Conservation (phyloP, 2,329 filamentous ascomycete genomes). For the Calonectria fujianensis region DNA sequence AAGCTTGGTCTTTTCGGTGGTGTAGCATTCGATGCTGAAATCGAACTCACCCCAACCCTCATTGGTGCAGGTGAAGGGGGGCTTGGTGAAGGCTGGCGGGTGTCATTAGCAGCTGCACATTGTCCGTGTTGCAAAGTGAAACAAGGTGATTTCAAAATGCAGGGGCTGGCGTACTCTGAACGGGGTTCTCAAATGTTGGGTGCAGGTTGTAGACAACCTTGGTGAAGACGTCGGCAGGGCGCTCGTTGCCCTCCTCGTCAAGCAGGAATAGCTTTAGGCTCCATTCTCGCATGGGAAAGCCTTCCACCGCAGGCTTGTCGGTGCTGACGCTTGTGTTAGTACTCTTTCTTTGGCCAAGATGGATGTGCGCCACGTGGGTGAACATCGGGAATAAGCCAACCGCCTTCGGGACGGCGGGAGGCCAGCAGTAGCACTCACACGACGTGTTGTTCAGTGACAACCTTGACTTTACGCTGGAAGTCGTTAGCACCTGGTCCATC, state of each 20-base stretch:
- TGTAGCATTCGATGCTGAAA: conserved; percentile 89
- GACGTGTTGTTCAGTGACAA: conserved; percentile 93
- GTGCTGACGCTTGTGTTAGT: conserved; percentile 65
- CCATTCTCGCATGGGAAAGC: conserved; percentile 95
- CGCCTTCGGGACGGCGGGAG: conserved; percentile 18
- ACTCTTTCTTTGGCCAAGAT: conserved; percentile 6
- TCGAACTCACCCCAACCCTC: conserved; percentile 99
- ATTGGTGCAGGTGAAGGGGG: conserved; percentile 92
- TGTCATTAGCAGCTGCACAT: conserved; percentile 43
- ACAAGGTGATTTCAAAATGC: conserved; percentile 12
- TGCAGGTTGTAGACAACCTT: conserved; percentile 96
- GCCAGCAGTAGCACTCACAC: conserved; percentile 77
- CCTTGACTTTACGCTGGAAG: conserved; percentile 89
- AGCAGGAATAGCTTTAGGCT: conserved; percentile 89
- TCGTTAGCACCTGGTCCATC: conserved; percentile 53
- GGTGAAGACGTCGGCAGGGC: conserved; percentile 89
- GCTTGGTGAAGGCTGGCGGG: conserved; percentile 82
- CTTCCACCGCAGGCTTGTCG: conserved; percentile 87
- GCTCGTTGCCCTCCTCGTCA: conserved; percentile 89
- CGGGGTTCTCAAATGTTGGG: conserved; percentile 91
- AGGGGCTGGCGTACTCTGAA: conserved; percentile 81
- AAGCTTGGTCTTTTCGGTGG: conserved; percentile 90
- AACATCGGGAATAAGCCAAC: conserved; percentile 21
- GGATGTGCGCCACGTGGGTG: conserved; percentile 14
- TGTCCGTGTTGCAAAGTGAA: not conserved